Base-by-base conservation (phyloP, 768 basidiomycete species). In the Mycena albidolilacea region DNA sequence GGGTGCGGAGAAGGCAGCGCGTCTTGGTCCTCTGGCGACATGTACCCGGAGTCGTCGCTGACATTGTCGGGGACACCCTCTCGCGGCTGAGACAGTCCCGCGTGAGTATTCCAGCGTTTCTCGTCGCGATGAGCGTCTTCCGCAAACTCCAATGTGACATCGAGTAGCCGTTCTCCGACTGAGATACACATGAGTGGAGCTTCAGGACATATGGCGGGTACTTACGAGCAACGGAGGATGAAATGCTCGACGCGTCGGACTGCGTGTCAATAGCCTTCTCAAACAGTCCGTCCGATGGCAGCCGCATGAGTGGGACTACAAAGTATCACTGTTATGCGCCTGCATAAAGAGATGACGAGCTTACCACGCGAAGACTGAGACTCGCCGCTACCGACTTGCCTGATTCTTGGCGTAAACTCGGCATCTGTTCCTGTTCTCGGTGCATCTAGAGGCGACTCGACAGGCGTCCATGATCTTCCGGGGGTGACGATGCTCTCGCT, bases 101-200 rank as follows among this genome's bases (percentile, higher is more conserved):
- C 64, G 23, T 64, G 30, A 19, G 60, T 69, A 38, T 73, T 60
- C 60, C 60, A 62, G 11, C 46, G 64, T n/a, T 62, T 61, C 54
- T 55, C 37, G 59, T 70, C 69, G 19, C 61, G 71, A 37, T 65
- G 59, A 23, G 69, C 75, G 15, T 76, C 71, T 71, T 69, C 39
- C n/a, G 73, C 69, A n/a, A 71, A 44, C 48, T 75, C 74, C 41
- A 75, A 44, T 3, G 80, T 76, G 21, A 78, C 65, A 61, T 81
- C 80, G 63, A 78, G 67, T 3, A 81, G 73, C 14, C 78, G 72
- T 54, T 80, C 79, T 11, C 80, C 78, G 9, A 78, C 80, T 80
- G n/a, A 55, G n/a, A 57, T 14, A 17, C 44, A 39, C 30, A 17
- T 41, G 15, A 52, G 30, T 58, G 12, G 46, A 50, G 11, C n/a